phyloP scores from a whole-genome alignment of 164 flowering plant species.

The Cinnamomum micranthum region DNA sequence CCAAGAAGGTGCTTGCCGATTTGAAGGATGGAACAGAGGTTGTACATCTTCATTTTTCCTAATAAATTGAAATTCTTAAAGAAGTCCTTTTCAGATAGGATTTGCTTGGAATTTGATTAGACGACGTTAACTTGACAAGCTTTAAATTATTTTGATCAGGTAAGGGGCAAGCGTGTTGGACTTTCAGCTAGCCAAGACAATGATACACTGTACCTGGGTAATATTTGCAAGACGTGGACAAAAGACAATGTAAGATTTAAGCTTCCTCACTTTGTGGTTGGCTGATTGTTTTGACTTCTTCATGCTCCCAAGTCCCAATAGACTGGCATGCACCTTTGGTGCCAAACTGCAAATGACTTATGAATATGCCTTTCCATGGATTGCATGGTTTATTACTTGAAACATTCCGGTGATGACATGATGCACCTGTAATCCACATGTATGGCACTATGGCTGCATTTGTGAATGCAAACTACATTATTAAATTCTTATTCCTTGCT shows the following conservation, averaged over 20 bases:
- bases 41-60: neutral
- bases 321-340: neutral
- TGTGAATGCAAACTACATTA: neutral
- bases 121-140: neutral
- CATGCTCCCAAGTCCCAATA: neutral
- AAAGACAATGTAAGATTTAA: conserved; percentile 29
- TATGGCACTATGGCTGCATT: neutral
- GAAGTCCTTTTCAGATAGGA: neutral
- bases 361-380: neutral
- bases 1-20: conserved; percentile 32
- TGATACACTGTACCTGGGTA: conserved; percentile 39
- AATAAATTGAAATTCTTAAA: neutral
- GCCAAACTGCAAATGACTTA: neutral
- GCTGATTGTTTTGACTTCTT: neutral
- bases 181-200: conserved; percentile 38
- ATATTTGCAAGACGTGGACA: conserved; percentile 42
- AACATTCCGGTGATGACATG: neutral
- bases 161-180: conserved; percentile 32
- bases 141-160: conserved; percentile 21
- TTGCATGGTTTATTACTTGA: neutral
- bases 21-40: conserved; percentile 45
- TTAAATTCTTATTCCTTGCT: neutral
- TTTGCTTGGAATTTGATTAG: neutral
- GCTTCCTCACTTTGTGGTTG: neutral
- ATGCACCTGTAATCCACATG: neutral